Evolutionary conservation across 164 flowering plant species (phyloP).

Genomic region (Pachysandra terminalis): DNA sequence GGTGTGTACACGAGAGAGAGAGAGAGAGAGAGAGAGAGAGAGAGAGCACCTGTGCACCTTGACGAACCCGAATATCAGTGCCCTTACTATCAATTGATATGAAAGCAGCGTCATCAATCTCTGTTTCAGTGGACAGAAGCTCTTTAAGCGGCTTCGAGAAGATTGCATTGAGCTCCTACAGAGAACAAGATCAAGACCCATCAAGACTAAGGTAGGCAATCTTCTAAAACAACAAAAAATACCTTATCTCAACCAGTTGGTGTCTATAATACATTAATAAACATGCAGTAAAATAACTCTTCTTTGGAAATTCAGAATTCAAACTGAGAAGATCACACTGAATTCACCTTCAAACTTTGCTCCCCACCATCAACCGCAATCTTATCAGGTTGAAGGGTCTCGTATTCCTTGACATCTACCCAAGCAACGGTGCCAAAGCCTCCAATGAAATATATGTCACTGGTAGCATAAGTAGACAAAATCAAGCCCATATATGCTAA

Average conservation of each 20-base stretch:
- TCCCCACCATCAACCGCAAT: slow-evolving; percentile 97
- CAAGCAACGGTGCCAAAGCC: slow-evolving; percentile 99
- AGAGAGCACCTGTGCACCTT: slow-evolving; percentile 92
- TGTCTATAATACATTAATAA: background rate
- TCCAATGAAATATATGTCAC: slow-evolving; percentile 97
- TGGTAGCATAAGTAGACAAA: slow-evolving; percentile 23
- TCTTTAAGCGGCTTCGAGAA: slow-evolving; percentile 92
- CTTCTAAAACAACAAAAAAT: background rate
- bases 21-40: slow-evolving; percentile 6
- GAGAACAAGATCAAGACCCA: background rate
- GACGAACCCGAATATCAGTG: slow-evolving; percentile 84
- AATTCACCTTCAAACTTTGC: slow-evolving; percentile 77
- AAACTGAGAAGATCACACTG: background rate
- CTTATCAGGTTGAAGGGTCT: slow-evolving; percentile 77
- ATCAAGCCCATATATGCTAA: slow-evolving; percentile 6
- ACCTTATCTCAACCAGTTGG: background rate
- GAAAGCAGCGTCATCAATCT: slow-evolving; percentile 93
- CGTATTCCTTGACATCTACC: slow-evolving; percentile 96
- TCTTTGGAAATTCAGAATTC: background rate
- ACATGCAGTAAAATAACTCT: background rate
- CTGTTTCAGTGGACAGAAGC: slow-evolving; percentile 70
- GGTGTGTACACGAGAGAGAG: background rate
- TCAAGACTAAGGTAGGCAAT: too few species aligned
- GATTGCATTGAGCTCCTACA: slow-evolving; percentile 79
- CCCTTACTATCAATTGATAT: slow-evolving; percentile 98